Conservation (phyloP, 805 yeast genomes). For the Nakazawaea ambrosiae region DNA sequence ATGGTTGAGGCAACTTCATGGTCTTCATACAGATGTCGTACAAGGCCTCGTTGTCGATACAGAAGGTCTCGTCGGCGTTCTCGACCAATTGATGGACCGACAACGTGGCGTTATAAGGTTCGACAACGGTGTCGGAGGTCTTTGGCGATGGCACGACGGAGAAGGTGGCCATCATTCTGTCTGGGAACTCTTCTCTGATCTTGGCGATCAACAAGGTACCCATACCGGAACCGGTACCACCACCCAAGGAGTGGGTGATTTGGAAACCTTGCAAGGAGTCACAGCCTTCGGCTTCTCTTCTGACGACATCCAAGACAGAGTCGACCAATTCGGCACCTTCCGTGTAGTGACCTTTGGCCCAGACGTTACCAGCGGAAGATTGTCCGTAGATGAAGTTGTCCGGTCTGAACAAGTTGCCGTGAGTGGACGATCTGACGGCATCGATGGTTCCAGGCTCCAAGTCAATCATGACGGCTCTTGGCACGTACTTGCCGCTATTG, state of each 20-base stretch:
- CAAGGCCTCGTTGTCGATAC: slow-evolving; percentile 91
- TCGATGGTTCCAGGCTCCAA: slow-evolving; percentile 94
- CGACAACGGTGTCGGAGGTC: slow-evolving; percentile 89
- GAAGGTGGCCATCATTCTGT: slow-evolving; percentile 93
- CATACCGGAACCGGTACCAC: slow-evolving; percentile 97
- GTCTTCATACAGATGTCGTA: slow-evolving; percentile 86
- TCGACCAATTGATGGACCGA: slow-evolving; percentile 90
- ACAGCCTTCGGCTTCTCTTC: slow-evolving; percentile 91
- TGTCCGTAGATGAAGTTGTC: slow-evolving; percentile 88
- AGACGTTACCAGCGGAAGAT: slow-evolving; percentile 89
- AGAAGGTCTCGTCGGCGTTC: slow-evolving; percentile 87
- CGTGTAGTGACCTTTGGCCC: slow-evolving; percentile 97
- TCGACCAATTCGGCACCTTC: slow-evolving; percentile 95
- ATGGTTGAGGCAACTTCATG: slow-evolving; percentile 72
- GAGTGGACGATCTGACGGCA: slow-evolving; percentile 69
- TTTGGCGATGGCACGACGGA: slow-evolving; percentile 91
- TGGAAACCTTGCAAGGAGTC: slow-evolving; percentile 95
- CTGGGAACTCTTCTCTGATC: slow-evolving; percentile 89
- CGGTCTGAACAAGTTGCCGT: slow-evolving; percentile 85
- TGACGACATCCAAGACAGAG: slow-evolving; percentile 78
- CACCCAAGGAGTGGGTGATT: slow-evolving; percentile 74
- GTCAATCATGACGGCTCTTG: slow-evolving; percentile 88
- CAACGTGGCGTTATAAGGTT: slow-evolving; percentile 89
- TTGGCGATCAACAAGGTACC: slow-evolving; percentile 83
- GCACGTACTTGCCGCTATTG: slow-evolving; percentile 81